A percentile compares a stretch with the other conserved stretches of the same genome.
These are phyloP conservation scores for Lenwebbia sp. DNA, from an alignment of 345 rosid genomes.

Conservation along the genomic window DNA sequence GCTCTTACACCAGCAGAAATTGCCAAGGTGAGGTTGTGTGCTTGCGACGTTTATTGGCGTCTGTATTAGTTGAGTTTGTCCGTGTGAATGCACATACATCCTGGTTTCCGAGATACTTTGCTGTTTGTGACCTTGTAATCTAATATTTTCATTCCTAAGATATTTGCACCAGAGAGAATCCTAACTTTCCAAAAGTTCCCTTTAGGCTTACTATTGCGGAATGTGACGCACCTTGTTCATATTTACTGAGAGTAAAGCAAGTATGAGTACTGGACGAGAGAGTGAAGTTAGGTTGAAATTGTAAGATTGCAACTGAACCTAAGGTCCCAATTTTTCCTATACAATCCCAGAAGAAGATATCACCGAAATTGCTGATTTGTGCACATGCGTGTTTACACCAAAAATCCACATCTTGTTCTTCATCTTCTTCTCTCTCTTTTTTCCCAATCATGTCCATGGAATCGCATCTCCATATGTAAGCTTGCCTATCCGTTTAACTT, in stretches of 20 bases:
- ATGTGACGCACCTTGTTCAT: background rate
- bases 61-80: background rate
- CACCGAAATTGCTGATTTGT: background rate
- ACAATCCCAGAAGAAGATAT: background rate
- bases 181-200: background rate
- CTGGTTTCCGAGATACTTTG: background rate
- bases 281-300: background rate
- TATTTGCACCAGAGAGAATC: background rate
- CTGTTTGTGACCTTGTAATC: background rate
- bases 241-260: background rate
- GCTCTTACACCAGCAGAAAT: conserved; percentile 79
- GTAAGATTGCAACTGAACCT: background rate
- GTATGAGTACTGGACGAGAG: background rate
- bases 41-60: background rate
- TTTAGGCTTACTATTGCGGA: background rate
- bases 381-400: background rate
- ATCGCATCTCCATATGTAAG: background rate
- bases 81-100: background rate
- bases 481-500: background rate
- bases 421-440: background rate
- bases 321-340: background rate
- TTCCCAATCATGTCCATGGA: background rate
- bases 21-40: conserved; percentile 48
- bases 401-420: background rate
- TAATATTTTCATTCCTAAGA: background rate